Evolutionary conservation across 129 eudicot species (phyloP).

Genomic region (Calendula officinalis): DNA sequence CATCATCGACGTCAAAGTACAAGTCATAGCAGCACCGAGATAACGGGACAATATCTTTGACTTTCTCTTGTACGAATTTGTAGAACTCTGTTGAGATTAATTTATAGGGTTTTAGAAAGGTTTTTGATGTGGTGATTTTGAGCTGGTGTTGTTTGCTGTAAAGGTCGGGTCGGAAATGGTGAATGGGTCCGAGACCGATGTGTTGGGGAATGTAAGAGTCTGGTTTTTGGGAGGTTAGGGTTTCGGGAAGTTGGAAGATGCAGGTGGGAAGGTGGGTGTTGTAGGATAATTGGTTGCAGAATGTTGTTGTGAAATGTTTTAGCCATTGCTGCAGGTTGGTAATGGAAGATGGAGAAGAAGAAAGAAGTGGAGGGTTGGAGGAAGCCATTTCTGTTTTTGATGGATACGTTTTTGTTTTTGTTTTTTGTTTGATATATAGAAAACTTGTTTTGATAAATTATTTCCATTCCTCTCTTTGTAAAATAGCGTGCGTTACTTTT

Average conservation of each 20-base stretch:
- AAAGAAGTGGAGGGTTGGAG: slow-evolving; percentile 2
- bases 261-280: slow-evolving; percentile 18
- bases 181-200: slow-evolving; percentile 30
- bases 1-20: slow-evolving; percentile 25
- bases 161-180: slow-evolving; percentile 26
- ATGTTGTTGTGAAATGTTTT: neutral
- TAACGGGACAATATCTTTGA: slow-evolving; percentile 13
- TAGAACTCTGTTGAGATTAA: slow-evolving; percentile 7
- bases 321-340: slow-evolving; percentile 26
- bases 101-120: neutral
- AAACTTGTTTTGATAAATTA: too few relatives aligned
- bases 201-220: slow-evolving; percentile 25
- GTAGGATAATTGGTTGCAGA: slow-evolving; percentile 3
- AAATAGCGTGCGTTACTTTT: too few relatives aligned
- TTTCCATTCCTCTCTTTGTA: too few relatives aligned
- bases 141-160: slow-evolving; percentile 24
- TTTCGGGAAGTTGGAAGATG: slow-evolving; percentile 27
- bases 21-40: slow-evolving; percentile 25
- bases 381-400: slow-evolving; percentile 12
- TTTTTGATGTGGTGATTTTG: slow-evolving; percentile 26
- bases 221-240: slow-evolving; percentile 22
- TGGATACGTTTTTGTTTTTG: neutral
- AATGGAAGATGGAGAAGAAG: slow-evolving; percentile 19
- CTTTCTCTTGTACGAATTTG: neutral
- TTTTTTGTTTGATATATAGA: neutral